Base-by-base conservation (phyloP, 768 basidiomycete genomes). In the Trametes gibbosa region DNA sequence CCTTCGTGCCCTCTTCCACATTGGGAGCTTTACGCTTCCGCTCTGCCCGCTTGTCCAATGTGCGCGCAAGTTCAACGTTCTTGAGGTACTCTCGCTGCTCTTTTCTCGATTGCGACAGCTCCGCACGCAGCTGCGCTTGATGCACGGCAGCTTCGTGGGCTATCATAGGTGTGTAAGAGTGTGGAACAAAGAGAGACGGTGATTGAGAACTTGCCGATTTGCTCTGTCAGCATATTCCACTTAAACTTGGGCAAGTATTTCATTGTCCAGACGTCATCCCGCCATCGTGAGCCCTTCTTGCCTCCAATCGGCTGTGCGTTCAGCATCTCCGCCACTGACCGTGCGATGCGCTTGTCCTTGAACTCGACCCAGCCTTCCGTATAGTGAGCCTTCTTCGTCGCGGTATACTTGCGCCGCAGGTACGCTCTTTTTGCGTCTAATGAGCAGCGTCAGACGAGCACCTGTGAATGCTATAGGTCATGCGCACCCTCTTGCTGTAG, bases 191-290 rank as follows among this genome's bases (percentile, higher is more conserved):
- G 25, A 23, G 25, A 16, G 42, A 19, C 14, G 46, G 19, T 39
- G 45, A 81, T 95, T 72, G 70, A 32, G 5, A 10, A 32, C 29
- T 4, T 32, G 96, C 96, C 94, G 66, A 99, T 88, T 81, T 98
- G 96, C 74, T 98, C 97, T 6, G 93, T 95, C 58, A 99, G 78
- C 96, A 97, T 97, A 73, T 90, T 86, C 97, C 97, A 99, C 68
- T 95, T 97, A 80, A 98, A 99, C 68, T 86, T 90, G 9, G 95
- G 95, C 58, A 99, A 77, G 72, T 99, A 99, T 70, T 96, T 96
- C 94, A 98, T 96, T 56, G 97, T 98, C 97, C 97, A 99, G 8
- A 99, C 86, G 64, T 99, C 97, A 69, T 98, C 96, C 70, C 92
- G 80, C 92, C 93, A 98, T 58, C 92, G 79, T 2, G 85, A 81